Evolutionary conservation across 441 rosid species (phyloP).

Genomic region (Jatropha podagrica): DNA sequence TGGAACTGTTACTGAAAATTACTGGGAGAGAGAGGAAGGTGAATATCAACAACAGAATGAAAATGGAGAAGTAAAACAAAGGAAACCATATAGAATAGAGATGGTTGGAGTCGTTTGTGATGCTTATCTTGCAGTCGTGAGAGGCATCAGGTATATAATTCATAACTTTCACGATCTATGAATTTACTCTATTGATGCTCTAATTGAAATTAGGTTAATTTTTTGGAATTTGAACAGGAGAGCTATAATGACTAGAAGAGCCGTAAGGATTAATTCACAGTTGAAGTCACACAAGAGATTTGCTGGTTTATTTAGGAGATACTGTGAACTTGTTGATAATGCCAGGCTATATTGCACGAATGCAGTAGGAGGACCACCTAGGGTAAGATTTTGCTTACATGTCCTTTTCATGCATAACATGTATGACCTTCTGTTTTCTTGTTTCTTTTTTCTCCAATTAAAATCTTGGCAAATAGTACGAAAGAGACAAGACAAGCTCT

Average conservation of each 20-base stretch:
- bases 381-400: constrained; percentile 32
- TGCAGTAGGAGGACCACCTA: constrained; percentile 57
- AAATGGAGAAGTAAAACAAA: constrained; percentile 24
- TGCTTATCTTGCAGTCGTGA: constrained; percentile 77
- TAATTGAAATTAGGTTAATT: neutral
- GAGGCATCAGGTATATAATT: constrained; percentile 72
- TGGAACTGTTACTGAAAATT: constrained; percentile 59
- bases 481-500: neutral
- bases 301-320: constrained; percentile 64
- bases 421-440: neutral
- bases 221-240: constrained; percentile 45
- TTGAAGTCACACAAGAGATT: constrained; percentile 77
- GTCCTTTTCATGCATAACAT: too few species aligned
- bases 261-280: constrained; percentile 78
- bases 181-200: neutral
- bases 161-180: neutral
- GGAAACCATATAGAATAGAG: constrained; percentile 78
- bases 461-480: neutral
- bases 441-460: too few species aligned
- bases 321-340: constrained; percentile 67
- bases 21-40: constrained; percentile 60
- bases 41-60: constrained; percentile 15
- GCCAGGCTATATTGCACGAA: constrained; percentile 81
- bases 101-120: constrained; percentile 88
- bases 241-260: constrained; percentile 69